phyloP scores from a whole-genome alignment of 306 rosid genomes.

The Begonia fuchsioides region DNA sequence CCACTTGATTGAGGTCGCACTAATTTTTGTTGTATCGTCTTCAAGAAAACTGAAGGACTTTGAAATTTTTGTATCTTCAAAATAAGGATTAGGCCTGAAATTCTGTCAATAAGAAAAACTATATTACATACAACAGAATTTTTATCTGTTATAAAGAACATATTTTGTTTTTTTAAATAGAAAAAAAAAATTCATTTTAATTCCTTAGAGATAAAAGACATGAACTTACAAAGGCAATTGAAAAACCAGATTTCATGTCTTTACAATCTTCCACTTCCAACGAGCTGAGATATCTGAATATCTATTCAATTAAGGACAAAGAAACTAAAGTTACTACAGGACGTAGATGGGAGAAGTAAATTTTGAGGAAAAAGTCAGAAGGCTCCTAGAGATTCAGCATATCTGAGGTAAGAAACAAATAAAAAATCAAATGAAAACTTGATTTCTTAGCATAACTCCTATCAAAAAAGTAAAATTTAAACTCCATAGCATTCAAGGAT shows the following conservation, averaged over 20 bases:
- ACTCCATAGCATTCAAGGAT: too few relatives aligned
- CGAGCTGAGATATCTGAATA: constrained; percentile 69
- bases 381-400: constrained; percentile 3
- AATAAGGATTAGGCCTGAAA: constrained; percentile 74
- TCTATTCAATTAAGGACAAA: constrained; percentile 22
- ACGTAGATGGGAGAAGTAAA: not conserved
- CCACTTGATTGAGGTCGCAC: constrained; percentile 83
- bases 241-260: constrained; percentile 82
- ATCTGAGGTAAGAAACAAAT: too few relatives aligned
- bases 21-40: constrained; percentile 68
- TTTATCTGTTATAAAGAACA: too few relatives aligned
- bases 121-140: not conserved
- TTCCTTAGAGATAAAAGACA: constrained; percentile 1
- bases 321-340: constrained; percentile 7
- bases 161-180: not conserved
- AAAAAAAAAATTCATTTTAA: not conserved
- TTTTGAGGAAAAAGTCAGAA: not conserved
- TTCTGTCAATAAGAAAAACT: constrained; percentile 31
- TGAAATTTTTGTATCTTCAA: constrained; percentile 66
- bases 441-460: too few relatives aligned
- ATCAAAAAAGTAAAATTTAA: too few relatives aligned
- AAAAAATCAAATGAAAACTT: too few relatives aligned
- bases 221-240: constrained; percentile 67
- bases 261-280: constrained; percentile 81
- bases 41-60: constrained; percentile 80